These are phyloP conservation scores for Botrytis deweyae DNA, from an alignment of 2,329 filamentous ascomycete genomes.

Conservation along the genomic window DNA sequence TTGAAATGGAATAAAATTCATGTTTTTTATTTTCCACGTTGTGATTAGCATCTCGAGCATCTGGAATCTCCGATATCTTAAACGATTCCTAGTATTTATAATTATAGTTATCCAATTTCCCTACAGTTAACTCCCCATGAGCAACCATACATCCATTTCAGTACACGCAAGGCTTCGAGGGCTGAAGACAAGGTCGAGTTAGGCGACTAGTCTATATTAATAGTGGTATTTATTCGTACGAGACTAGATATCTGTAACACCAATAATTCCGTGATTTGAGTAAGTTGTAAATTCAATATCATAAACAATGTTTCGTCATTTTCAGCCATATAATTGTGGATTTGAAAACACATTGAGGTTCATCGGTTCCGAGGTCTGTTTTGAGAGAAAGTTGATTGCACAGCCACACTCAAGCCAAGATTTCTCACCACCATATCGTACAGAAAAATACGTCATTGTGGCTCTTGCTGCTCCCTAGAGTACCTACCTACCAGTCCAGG, in stretches of 20 bases:
- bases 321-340: neutral
- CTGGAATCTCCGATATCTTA: neutral
- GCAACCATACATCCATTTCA: neutral
- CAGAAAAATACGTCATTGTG: constrained; percentile 12
- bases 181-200: neutral
- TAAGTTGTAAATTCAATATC: neutral
- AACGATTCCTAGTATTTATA: neutral
- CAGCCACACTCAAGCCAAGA: constrained; percentile 8
- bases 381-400: constrained; percentile 3
- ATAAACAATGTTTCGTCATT: neutral
- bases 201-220: neutral
- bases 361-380: neutral
- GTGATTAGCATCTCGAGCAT: neutral
- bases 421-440: neutral
- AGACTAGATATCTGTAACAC: neutral
- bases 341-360: neutral
- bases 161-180: neutral
- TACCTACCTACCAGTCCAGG: neutral
- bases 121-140: fast-evolving
- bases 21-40: neutral
- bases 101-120: neutral
- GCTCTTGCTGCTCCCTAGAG: neutral
- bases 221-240: neutral
- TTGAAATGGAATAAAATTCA: neutral
- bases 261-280: fast-evolving